Percentiles rank a stretch among this genome's conserved stretches.
Conservation (phyloP, 2,329 filamentous ascomycete species). For the Ascocoryne sarcoides region DNA sequence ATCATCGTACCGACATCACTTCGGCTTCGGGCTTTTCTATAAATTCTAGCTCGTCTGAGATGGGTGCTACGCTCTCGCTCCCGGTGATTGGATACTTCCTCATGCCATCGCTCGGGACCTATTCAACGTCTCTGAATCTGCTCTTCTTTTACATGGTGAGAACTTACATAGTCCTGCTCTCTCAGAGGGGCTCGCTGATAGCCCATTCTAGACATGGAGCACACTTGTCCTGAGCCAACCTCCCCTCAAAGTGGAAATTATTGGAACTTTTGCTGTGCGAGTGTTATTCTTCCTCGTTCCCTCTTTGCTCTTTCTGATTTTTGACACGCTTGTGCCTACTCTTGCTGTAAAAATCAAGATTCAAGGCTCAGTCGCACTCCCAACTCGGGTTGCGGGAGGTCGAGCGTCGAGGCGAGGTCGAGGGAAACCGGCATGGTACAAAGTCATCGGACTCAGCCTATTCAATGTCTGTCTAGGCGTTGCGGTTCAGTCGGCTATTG, state of each 20-base stretch:
- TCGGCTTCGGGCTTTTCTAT: no score
- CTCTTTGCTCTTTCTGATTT: constrained; percentile 60
- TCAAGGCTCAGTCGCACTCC: constrained; percentile 44
- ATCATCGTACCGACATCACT: no score
- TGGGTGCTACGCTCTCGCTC: constrained; percentile 63
- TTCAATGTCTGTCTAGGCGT: constrained; percentile 47
- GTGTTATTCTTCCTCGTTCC: constrained; percentile 65
- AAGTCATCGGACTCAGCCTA: constrained; percentile 43
- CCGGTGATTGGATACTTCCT: constrained; percentile 63
- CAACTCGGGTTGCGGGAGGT: constrained; percentile 34
- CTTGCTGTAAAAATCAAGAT: constrained; percentile 62
- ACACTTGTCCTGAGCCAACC: constrained; percentile 72
- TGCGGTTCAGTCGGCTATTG: constrained; percentile 44
- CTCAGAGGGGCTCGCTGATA: constrained; percentile 27
- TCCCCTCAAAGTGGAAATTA: constrained; percentile 64
- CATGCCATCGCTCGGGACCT: constrained; percentile 53
- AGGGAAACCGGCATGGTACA: constrained; percentile 33
- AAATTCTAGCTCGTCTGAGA: no score
- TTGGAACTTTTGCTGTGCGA: constrained; percentile 60
- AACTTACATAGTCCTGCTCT: no score
- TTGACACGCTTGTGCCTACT: constrained; percentile 64
- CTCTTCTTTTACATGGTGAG: constrained; percentile 88
- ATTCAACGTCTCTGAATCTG: constrained; percentile 72
- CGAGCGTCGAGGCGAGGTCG: constrained; percentile 30
- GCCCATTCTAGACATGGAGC: constrained; percentile 65